Conservation (phyloP, 2,329 filamentous ascomycete genomes). For the Epichloe uncinata region DNA sequence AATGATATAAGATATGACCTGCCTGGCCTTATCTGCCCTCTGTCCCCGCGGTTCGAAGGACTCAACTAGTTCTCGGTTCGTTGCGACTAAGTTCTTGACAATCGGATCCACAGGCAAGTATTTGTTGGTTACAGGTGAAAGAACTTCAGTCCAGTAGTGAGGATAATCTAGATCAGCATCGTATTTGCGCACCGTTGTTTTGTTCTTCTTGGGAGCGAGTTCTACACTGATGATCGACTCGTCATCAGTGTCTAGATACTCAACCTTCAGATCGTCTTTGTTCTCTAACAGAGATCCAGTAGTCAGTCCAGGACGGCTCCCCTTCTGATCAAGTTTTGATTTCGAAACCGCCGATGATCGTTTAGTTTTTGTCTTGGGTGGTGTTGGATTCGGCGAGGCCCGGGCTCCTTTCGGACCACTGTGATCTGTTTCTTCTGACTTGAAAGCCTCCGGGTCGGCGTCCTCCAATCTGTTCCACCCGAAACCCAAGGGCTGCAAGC, state of each 20-base stretch:
- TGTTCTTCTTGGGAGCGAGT: constrained; percentile 25
- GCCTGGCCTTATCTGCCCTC: constrained; percentile 73
- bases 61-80: constrained; percentile 57
- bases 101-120: constrained; percentile 69
- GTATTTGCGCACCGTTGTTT: constrained; percentile 34
- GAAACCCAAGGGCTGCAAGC: constrained; percentile 75
- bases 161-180: constrained; percentile 72
- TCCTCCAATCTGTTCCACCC: constrained; percentile 84
- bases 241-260: constrained; percentile 38
- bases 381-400: constrained; percentile 4
- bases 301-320: not conserved
- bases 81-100: constrained; percentile 54
- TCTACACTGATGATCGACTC: constrained; percentile 45
- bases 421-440: not conserved
- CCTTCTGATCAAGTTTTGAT: not conserved
- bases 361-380: constrained; percentile 2
- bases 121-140: constrained; percentile 68
- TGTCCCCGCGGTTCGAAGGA: constrained; percentile 71
- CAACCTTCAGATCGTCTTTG: constrained; percentile 33
- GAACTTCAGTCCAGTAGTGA: constrained; percentile 84
- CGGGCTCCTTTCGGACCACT: not conserved
- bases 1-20: constrained; percentile 81
- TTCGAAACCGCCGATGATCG: not conserved
- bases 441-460: constrained; percentile 39
- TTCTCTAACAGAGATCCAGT: not conserved